A percentile compares a stretch with the other conserved stretches of the same genome.
Conservation (phyloP, 257 asterid species). For the Solanum rostratum region DNA sequence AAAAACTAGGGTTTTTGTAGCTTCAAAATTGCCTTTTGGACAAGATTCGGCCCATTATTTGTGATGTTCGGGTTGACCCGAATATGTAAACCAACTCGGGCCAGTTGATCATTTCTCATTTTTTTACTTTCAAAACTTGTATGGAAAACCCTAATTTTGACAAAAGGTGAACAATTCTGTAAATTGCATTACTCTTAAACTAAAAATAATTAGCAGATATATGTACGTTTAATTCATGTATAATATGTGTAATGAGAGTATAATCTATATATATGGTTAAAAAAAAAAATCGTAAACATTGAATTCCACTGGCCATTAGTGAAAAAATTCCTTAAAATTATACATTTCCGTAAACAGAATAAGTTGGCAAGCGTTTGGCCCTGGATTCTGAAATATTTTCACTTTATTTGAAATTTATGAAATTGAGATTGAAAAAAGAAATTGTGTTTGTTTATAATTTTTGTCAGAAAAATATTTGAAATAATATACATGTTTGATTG, state of each 20-base stretch:
- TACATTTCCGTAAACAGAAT: background rate
- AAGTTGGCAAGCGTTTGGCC: background rate
- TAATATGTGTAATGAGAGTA: background rate
- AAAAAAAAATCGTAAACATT: background rate
- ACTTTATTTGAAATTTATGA: background rate
- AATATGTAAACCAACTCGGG: background rate
- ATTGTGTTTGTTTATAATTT: background rate
- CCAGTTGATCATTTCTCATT: background rate
- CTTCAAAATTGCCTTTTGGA: background rate
- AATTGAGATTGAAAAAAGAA: background rate
- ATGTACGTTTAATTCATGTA: too few species aligned
- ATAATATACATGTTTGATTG: background rate
- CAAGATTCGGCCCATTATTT: background rate
- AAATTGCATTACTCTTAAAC: background rate
- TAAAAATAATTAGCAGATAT: background rate
- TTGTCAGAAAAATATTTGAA: background rate
- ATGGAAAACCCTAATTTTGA: background rate
- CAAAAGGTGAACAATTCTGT: background rate
- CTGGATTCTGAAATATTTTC: background rate
- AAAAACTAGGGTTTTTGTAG: background rate
- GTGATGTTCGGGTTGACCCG: background rate
- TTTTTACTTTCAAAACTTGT: background rate
- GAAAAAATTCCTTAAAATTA: background rate
- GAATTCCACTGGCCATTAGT: background rate
- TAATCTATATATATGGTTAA: background rate